These are phyloP conservation scores for Huiozyma sinensis DNA, from an alignment of 805 yeast species.

Conservation along the genomic window DNA sequence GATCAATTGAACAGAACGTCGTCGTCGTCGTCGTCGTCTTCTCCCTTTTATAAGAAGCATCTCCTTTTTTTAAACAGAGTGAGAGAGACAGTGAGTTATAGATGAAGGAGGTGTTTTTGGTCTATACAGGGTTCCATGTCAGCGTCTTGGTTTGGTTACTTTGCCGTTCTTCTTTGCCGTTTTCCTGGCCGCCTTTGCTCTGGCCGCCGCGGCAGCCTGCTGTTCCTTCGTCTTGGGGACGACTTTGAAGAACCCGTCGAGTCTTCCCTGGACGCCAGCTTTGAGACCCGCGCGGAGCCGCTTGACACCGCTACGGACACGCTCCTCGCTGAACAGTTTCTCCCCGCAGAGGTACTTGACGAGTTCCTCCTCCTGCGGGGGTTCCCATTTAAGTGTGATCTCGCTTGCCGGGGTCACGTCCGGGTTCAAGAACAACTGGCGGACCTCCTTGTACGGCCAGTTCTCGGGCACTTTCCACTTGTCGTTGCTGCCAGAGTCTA, in stretches of 20 bases:
- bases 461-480: slow-evolving; percentile 84
- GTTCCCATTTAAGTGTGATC: slow-evolving; percentile 70
- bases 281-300: slow-evolving; percentile 76
- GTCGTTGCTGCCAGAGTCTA: slow-evolving; percentile 34
- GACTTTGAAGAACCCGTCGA: slow-evolving; percentile 84
- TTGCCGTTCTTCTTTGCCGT: slow-evolving; percentile 16
- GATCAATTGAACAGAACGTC: no score
- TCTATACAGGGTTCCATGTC: neutral
- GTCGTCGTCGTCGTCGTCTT: no score
- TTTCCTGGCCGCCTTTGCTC: slow-evolving; percentile 23
- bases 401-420: slow-evolving; percentile 59
- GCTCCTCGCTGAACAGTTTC: slow-evolving; percentile 87
- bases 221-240: slow-evolving; percentile 41
- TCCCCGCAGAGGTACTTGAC: slow-evolving; percentile 73
- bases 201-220: slow-evolving; percentile 26
- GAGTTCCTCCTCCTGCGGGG: slow-evolving; percentile 79
- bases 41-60: neutral
- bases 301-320: slow-evolving; percentile 79
- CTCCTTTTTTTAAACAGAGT: neutral
- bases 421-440: slow-evolving; percentile 73
- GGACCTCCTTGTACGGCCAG: slow-evolving; percentile 87
- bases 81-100: neutral
- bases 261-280: slow-evolving; percentile 78
- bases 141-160: slow-evolving; percentile 16
- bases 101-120: no score